These are phyloP conservation scores for Cucurbita pepo DNA, from an alignment of 306 rosid genomes.

Conservation along the genomic window DNA sequence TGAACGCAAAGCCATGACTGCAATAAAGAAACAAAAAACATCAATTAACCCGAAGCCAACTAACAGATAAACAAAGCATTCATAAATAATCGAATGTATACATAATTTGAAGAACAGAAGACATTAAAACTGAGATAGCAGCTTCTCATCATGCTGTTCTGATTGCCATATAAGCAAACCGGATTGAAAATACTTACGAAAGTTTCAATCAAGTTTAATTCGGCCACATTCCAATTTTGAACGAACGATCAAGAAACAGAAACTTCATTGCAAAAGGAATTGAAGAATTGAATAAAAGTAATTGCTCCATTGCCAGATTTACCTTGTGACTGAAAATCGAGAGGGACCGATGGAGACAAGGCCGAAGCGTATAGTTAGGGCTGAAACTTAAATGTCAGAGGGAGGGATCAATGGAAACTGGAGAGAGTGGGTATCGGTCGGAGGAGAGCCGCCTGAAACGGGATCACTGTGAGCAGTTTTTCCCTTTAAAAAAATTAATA, in stretches of 20 bases:
- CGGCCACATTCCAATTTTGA: neutral
- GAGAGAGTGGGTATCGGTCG: neutral
- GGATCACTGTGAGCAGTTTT: neutral
- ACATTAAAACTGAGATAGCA: neutral
- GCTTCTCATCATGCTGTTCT: neutral
- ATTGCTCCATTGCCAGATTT: neutral
- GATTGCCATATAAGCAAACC: neutral
- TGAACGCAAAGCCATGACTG: constrained; percentile 43
- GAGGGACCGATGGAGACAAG: neutral
- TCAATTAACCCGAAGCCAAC: neutral
- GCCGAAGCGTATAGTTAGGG: neutral
- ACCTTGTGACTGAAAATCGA: neutral
- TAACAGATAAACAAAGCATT: neutral
- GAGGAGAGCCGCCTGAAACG: neutral
- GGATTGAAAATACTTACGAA: neutral
- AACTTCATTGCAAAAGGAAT: neutral
- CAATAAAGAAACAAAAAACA: neutral
- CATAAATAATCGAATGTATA: neutral
- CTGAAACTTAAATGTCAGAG: neutral
- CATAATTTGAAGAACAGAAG: neutral
- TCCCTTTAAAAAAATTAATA: too few relatives aligned
- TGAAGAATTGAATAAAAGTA: neutral
- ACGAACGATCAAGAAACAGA: neutral
- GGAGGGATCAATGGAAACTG: neutral
- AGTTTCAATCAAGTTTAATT: neutral